Conservation (phyloP, 768 basidiomycete genomes). For the Plicaturopsis crispa region DNA sequence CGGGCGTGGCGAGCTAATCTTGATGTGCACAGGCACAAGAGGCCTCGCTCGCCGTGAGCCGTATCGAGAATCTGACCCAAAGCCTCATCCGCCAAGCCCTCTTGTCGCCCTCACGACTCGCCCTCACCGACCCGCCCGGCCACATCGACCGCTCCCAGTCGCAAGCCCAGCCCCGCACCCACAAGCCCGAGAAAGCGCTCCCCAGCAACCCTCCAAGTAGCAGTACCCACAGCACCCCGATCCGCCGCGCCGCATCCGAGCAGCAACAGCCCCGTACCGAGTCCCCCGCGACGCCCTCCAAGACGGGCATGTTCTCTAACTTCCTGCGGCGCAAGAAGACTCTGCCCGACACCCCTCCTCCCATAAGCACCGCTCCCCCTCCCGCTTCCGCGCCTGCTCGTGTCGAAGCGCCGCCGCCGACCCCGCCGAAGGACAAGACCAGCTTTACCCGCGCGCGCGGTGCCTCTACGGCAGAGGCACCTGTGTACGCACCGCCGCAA, state of each 20-base stretch:
- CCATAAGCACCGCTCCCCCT: neutral
- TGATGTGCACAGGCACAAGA: too few species aligned
- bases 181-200: too few species aligned
- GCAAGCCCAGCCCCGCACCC: too few species aligned
- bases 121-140: too few species aligned
- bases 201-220: too few species aligned
- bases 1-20: too few species aligned
- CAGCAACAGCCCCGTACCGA: constrained; percentile 2
- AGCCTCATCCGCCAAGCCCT: too few species aligned
- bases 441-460: neutral
- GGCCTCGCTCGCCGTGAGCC: too few species aligned
- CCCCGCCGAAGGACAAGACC: neutral
- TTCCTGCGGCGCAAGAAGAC: neutral
- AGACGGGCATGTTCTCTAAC: neutral
- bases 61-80: too few species aligned
- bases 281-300: neutral
- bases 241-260: constrained; percentile 3
- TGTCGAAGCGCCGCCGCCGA: constrained; percentile 6
- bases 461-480: neutral
- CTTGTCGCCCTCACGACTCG: too few species aligned
- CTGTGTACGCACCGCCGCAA: neutral
- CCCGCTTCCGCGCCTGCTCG: constrained; percentile 3
- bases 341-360: neutral
- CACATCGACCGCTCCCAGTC: too few species aligned
- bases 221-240: too few species aligned